These are phyloP conservation scores for Pythium folliculosum DNA, from an alignment of 352 stramenopile genomes.

Conservation along the genomic window DNA sequence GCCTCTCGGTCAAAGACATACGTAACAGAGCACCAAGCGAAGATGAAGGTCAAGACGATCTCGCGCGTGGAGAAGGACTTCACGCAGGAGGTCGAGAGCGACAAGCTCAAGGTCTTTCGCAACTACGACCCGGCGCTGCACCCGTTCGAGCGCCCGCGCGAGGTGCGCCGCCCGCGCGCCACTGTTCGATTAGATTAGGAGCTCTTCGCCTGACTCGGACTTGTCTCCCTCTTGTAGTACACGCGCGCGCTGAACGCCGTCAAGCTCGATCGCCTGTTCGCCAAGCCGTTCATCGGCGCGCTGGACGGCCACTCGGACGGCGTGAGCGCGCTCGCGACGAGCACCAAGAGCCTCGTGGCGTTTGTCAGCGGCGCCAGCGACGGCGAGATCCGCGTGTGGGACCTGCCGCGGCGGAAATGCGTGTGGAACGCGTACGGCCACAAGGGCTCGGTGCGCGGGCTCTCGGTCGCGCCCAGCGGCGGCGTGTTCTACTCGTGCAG, in stretches of 20 bases:
- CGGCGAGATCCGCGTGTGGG: conserved; percentile 97
- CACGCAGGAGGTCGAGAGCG: conserved; percentile 91
- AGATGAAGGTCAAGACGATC: conserved; percentile 99
- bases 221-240: conserved; percentile 80
- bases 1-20: too few relatives aligned
- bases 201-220: not conserved
- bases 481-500: conserved; percentile 93
- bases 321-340: conserved; percentile 93
- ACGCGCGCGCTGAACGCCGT: conserved; percentile 95
- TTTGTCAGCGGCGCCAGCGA: conserved; percentile 90
- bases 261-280: conserved; percentile 99
- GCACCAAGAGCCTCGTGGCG: conserved; percentile 85
- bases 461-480: conserved; percentile 82
- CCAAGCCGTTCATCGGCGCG: conserved; percentile 97
- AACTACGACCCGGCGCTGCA: conserved; percentile 97
- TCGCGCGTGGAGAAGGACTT: conserved; percentile 94
- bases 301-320: conserved; percentile 97
- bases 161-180: conserved; percentile 29
- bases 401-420: conserved; percentile 93
- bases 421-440: conserved; percentile 95
- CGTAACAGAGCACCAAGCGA: conserved; percentile 5
- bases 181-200: not conserved
- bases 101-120: conserved; percentile 95
- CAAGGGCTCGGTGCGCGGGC: conserved; percentile 91
- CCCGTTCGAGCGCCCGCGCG: conserved; percentile 90